A percentile compares a stretch with the other conserved stretches of the same genome.
These are phyloP conservation scores for Sporodiniella umbellata DNA, from an alignment of 371 early-diverging fungal species.

Conservation along the genomic window DNA sequence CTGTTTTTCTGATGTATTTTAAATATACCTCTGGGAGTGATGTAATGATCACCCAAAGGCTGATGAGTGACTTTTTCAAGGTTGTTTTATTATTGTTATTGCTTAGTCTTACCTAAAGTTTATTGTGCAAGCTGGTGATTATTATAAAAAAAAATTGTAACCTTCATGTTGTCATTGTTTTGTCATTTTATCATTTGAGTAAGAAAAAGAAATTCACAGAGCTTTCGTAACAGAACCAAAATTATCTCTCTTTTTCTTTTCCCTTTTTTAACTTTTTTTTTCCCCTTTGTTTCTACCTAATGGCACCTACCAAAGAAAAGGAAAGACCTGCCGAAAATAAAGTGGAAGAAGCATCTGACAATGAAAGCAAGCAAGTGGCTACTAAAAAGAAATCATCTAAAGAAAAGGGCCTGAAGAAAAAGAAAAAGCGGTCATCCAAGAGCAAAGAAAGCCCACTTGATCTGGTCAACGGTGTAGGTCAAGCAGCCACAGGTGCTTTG, in stretches of 20 bases:
- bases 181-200: too few relatives aligned
- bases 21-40: too few relatives aligned
- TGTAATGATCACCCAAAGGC: too few relatives aligned
- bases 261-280: too few relatives aligned
- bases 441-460: slow-evolving; percentile 7
- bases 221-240: slow-evolving; percentile 5
- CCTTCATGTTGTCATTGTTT: slow-evolving; percentile 6
- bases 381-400: slow-evolving; percentile 13
- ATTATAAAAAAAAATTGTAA: too few relatives aligned
- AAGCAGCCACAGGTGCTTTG: slow-evolving; percentile 1
- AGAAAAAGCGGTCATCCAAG: slow-evolving; percentile 17
- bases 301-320: slow-evolving; percentile 20
- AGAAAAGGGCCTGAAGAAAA: slow-evolving; percentile 16
- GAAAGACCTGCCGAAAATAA: slow-evolving; percentile 2
- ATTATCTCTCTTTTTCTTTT: not conserved
- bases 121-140: too few relatives aligned
- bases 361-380: slow-evolving; percentile 3
- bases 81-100: too few relatives aligned
- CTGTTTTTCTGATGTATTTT: too few relatives aligned
- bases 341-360: slow-evolving; percentile 8
- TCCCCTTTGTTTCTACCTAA: not conserved
- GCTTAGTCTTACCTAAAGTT: too few relatives aligned
- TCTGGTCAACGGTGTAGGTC: slow-evolving; percentile 3
- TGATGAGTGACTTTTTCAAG: too few relatives aligned
- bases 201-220: too few relatives aligned